Evolutionary conservation across 2,329 filamentous ascomycete species (phyloP).

Genomic region (Ophiostoma australiae): DNA sequence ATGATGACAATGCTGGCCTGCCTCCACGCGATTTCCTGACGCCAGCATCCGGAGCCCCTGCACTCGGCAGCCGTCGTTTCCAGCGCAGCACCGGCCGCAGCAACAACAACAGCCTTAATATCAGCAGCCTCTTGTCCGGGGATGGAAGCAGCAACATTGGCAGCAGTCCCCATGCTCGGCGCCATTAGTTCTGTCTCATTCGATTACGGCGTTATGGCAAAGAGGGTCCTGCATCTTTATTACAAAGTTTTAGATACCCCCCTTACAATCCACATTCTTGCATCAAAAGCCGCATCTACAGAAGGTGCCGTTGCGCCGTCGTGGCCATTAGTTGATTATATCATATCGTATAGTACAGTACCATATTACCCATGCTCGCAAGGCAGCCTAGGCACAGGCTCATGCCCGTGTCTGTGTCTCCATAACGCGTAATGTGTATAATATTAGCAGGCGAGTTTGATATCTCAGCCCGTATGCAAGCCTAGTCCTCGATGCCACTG

Average conservation of each 20-base stretch:
- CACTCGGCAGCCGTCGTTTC: constrained; percentile 12
- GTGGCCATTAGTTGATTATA: neutral
- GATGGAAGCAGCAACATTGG: constrained; percentile 55
- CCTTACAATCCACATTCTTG: neutral
- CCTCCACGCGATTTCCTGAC: neutral
- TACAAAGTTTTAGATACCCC: constrained; percentile 1
- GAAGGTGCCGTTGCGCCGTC: neutral
- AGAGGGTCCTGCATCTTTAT: constrained; percentile 1
- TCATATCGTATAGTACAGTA: constrained; percentile 6
- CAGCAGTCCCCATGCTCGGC: constrained; percentile 49
- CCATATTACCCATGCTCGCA: constrained; percentile 14
- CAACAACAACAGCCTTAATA: constrained; percentile 51
- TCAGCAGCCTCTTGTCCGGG: constrained; percentile 51
- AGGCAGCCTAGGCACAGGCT: neutral
- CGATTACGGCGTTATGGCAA: neutral
- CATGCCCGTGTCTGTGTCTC: neutral
- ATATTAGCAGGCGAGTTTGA: neutral
- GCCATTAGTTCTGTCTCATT: constrained; percentile 25
- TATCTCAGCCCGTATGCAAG: neutral
- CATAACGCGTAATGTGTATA: constrained; percentile 9
- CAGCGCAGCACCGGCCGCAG: constrained; percentile 33
- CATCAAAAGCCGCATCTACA: neutral
- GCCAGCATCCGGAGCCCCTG: neutral
- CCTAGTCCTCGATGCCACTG: neutral
- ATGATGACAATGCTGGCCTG: neutral